Evolutionary conservation across 345 rosid genomes (phyloP).

Genomic region (Anacardium occidentale): DNA sequence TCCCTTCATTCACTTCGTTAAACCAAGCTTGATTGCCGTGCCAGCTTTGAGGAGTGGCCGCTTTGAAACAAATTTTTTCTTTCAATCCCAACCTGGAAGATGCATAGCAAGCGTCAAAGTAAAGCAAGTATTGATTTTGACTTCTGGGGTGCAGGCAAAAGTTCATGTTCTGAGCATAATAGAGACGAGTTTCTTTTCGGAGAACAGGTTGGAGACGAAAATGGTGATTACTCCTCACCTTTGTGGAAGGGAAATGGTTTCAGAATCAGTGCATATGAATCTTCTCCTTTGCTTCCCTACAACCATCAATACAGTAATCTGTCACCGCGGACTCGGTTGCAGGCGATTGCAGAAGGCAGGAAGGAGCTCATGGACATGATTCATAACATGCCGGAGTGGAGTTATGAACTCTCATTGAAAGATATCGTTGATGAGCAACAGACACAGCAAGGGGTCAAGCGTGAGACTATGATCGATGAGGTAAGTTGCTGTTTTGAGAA

Average conservation of each 20-base stretch:
- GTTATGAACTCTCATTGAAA: conserved; percentile 55
- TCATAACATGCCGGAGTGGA: conserved; percentile 42
- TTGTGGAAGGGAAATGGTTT: conserved; percentile 13
- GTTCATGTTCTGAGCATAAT: neutral
- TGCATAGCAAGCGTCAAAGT: neutral
- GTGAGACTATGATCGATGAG: neutral
- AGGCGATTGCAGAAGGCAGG: conserved; percentile 44
- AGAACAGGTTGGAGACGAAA: neutral
- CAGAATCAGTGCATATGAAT: conserved; percentile 18
- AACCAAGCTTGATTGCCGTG: conserved; percentile 13
- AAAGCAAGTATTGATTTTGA: conserved; percentile 34
- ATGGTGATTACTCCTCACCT: conserved; percentile 3
- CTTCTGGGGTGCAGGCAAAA: conserved; percentile 36
- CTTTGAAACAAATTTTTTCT: conserved; percentile 10
- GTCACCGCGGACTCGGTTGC: conserved; percentile 23
- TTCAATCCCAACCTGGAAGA: conserved; percentile 1
- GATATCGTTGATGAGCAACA: conserved; percentile 48
- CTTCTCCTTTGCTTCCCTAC: conserved; percentile 38
- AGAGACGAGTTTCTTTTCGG: conserved; percentile 9
- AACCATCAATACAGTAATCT: conserved; percentile 25
- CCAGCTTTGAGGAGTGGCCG: neutral
- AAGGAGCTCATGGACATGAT: conserved; percentile 61
- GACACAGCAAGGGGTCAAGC: neutral
- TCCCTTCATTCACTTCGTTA: neutral
- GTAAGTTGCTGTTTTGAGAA: conserved; percentile 11